Percentiles rank a stretch among this genome's conserved stretches.
Evolutionary conservation across 768 basidiomycete genomes (phyloP).

Genomic region (Trametes sanguinea): DNA sequence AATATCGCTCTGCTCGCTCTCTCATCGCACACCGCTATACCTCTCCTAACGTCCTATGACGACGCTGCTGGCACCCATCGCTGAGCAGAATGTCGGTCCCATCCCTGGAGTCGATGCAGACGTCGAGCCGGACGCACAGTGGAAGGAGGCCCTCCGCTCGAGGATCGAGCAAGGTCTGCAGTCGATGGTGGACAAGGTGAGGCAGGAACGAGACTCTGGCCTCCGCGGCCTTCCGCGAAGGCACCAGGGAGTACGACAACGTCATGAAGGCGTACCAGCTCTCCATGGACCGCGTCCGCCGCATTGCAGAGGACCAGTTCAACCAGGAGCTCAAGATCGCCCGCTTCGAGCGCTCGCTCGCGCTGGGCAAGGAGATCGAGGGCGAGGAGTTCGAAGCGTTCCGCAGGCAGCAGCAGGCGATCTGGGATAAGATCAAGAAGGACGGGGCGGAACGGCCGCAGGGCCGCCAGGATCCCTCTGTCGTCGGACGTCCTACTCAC

Average conservation of each 20-base stretch:
- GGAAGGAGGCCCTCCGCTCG: constrained; percentile 50
- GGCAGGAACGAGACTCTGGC: constrained; percentile 55
- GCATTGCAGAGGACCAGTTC: constrained; percentile 49
- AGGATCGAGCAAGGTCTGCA: constrained; percentile 52
- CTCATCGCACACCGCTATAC: constrained; percentile 3
- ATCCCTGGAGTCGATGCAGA: constrained; percentile 21
- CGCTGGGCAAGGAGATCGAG: constrained; percentile 22
- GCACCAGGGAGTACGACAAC: constrained; percentile 37
- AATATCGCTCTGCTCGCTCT: constrained; percentile 10
- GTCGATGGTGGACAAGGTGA: constrained; percentile 58
- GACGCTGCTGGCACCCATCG: constrained; percentile 19
- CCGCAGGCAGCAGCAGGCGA: constrained; percentile 43
- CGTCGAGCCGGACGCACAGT: constrained; percentile 55
- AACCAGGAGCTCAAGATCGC: constrained; percentile 20
- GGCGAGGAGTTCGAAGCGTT: constrained; percentile 36
- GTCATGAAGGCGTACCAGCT: constrained; percentile 42
- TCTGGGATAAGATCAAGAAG: constrained; percentile 51
- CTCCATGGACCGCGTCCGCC: constrained; percentile 46
- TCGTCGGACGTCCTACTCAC: not conserved
- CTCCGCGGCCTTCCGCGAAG: constrained; percentile 42
- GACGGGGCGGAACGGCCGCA: constrained; percentile 23
- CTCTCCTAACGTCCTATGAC: constrained; percentile 13
- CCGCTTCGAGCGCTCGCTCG: constrained; percentile 17
- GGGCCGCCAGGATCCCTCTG: constrained; percentile 13
- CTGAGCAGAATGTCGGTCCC: constrained; percentile 19